Evolutionary conservation across 176 grass and related monocot genomes (phyloP).

Genomic region (Cenchrus americanus): DNA sequence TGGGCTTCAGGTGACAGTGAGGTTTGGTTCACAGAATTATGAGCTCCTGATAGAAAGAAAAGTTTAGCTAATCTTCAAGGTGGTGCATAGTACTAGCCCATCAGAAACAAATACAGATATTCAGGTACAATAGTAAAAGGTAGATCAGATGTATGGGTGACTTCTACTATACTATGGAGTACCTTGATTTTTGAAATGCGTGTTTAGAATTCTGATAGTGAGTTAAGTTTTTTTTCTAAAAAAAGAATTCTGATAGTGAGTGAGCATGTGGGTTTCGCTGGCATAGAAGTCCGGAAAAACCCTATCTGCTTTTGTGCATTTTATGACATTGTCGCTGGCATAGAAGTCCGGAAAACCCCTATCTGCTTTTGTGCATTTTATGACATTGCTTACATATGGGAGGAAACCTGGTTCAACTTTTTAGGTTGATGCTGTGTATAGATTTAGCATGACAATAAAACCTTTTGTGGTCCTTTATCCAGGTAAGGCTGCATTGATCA

Average conservation of each 20-base stretch:
- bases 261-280: slow-evolving; percentile 16
- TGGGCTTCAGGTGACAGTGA: slow-evolving; percentile 22
- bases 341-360: slow-evolving; percentile 26
- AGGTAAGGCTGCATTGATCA: slow-evolving; percentile 92
- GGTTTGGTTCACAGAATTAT: not conserved
- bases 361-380: slow-evolving; percentile 40
- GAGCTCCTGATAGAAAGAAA: not conserved
- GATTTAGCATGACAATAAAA: slow-evolving; percentile 38
- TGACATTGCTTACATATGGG: slow-evolving; percentile 31
- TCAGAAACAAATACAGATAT: slow-evolving; percentile 9
- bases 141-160: not conserved
- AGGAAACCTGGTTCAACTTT: slow-evolving; percentile 31
- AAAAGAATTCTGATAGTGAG: not conserved
- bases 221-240: too few relatives aligned
- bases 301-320: slow-evolving; percentile 40
- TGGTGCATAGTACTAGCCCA: not conserved
- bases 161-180: not conserved
- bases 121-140: not conserved
- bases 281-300: slow-evolving; percentile 28
- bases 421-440: slow-evolving; percentile 28
- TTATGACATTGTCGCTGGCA: slow-evolving; percentile 36
- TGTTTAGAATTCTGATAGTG: slow-evolving; percentile 22
- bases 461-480: slow-evolving; percentile 51
- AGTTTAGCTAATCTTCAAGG: slow-evolving; percentile 6
- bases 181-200: not conserved